Conservation (phyloP, 768 basidiomycete genomes). For the Phaeolepiota aurea region DNA sequence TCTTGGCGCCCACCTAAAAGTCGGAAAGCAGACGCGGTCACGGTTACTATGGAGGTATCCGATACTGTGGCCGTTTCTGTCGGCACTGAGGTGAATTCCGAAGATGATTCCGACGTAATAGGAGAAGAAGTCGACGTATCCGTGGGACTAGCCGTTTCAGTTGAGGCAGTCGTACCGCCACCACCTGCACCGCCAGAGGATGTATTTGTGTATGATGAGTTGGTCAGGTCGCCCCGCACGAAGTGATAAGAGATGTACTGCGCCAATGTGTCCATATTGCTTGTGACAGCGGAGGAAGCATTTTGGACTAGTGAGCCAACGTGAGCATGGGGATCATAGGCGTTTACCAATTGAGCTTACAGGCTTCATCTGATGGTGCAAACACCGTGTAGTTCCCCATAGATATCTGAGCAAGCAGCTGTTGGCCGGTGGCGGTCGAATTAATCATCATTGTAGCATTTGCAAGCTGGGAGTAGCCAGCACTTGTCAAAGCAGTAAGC, state of each 20-base stretch:
- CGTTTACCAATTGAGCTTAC: slow-evolving; percentile 21
- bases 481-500: slow-evolving; percentile 24
- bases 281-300: slow-evolving; percentile 15
- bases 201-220: slow-evolving; percentile 7
- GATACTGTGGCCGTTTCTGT: too few species aligned
- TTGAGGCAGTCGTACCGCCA: not conserved
- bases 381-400: slow-evolving; percentile 44
- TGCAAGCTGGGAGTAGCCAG: slow-evolving; percentile 35
- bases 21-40: too few species aligned
- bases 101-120: not conserved
- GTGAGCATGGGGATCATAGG: not conserved
- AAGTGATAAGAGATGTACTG: slow-evolving; percentile 51
- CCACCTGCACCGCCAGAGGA: slow-evolving; percentile 6
- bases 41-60: too few species aligned
- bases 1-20: too few species aligned
- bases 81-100: not conserved
- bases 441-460: slow-evolving; percentile 31
- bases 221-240: slow-evolving; percentile 39
- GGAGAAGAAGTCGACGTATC: not conserved
- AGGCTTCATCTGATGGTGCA: slow-evolving; percentile 47
- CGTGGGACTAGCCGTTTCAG: not conserved
- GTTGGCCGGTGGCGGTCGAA: slow-evolving; percentile 29
- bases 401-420: slow-evolving; percentile 33
- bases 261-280: slow-evolving; percentile 22
- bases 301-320: slow-evolving; percentile 15